These are phyloP conservation scores for Parathielavia appendiculata DNA, from an alignment of 495 filamentous ascomycete species.

Conservation along the genomic window DNA sequence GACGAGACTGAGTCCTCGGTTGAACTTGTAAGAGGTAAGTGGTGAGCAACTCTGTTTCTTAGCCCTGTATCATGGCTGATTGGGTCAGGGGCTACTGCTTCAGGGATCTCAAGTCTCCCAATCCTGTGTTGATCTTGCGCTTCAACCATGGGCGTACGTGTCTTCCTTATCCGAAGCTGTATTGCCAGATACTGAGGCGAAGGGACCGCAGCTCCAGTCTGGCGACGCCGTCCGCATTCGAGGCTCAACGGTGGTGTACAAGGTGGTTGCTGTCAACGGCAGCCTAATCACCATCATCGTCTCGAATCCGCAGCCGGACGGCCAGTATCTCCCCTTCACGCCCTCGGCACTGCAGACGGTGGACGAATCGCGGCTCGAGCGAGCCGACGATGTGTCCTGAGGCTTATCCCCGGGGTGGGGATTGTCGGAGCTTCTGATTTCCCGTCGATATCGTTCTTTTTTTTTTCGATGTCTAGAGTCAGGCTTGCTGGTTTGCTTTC, in stretches of 20 bases:
- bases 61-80: too few relatives aligned
- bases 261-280: slow-evolving; percentile 23
- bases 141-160: slow-evolving; percentile 9
- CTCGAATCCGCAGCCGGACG: slow-evolving; percentile 27
- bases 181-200: background rate
- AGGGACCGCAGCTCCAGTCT: slow-evolving; percentile 1
- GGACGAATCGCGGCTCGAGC: slow-evolving; percentile 26
- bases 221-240: slow-evolving; percentile 25
- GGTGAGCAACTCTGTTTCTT: too few relatives aligned
- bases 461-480: background rate
- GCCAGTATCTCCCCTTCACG: slow-evolving; percentile 19
- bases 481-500: background rate
- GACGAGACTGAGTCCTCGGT: too few relatives aligned
- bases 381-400: slow-evolving; percentile 14
- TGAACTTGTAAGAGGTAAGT: too few relatives aligned
- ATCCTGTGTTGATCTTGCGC: background rate
- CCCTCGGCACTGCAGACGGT: slow-evolving; percentile 20
- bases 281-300: slow-evolving; percentile 27
- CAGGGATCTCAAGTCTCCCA: background rate
- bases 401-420: background rate
- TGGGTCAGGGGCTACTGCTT: too few relatives aligned
- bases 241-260: slow-evolving; percentile 22
- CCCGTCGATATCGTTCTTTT: background rate
- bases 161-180: background rate
- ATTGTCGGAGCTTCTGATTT: background rate